These are phyloP conservation scores for Rosa rugosa DNA, from an alignment of 306 rosid species.

Conservation along the genomic window DNA sequence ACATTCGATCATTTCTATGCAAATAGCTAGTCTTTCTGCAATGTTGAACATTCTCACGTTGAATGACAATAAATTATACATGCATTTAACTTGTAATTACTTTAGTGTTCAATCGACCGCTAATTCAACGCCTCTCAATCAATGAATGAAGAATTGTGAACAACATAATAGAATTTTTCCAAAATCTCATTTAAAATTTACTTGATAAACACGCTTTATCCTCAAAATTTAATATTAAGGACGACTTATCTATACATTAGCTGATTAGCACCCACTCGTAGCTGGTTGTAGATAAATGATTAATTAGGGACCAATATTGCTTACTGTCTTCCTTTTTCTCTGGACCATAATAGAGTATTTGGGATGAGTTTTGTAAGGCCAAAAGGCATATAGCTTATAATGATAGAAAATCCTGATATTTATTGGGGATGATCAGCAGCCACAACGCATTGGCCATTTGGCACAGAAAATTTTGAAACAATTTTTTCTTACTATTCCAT, in stretches of 20 bases:
- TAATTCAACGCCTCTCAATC: too few species aligned
- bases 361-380: constrained; percentile 40
- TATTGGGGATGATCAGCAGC: neutral
- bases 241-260: neutral
- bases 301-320: constrained; percentile 22
- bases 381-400: neutral
- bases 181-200: too few species aligned
- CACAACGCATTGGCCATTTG: neutral
- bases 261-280: neutral
- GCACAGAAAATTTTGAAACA: neutral
- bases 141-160: too few species aligned
- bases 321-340: neutral
- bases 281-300: constrained; percentile 8
- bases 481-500: neutral
- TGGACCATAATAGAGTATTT: constrained; percentile 10
- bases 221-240: neutral
- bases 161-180: too few species aligned
- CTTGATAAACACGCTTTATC: too few species aligned
- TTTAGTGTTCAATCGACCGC: too few species aligned
- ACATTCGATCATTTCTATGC: too few species aligned
- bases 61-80: too few species aligned
- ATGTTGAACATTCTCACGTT: too few species aligned
- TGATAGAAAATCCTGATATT: neutral
- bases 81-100: too few species aligned
- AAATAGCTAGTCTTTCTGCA: too few species aligned